A percentile compares a stretch with the other conserved stretches of the same genome.
Evolutionary conservation across 1,139 yeast species (phyloP).

Genomic region (Trichomonascaceae sp.): DNA sequence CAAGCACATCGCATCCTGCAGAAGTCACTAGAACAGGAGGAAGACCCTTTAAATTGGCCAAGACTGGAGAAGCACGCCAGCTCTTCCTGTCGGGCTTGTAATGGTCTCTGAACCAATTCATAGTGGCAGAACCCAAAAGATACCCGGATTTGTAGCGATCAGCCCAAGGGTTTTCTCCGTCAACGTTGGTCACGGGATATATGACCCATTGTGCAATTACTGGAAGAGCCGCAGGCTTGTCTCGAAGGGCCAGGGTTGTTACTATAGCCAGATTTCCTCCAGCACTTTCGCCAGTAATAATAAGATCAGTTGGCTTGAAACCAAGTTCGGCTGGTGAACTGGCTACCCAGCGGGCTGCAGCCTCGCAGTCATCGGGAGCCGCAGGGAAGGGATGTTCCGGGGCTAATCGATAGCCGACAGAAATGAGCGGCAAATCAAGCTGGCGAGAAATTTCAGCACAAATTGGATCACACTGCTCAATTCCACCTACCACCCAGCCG

Average conservation of each 20-base stretch:
- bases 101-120: neutral
- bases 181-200: neutral
- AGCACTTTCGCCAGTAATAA: conserved; percentile 42
- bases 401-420: conserved; percentile 41
- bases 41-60: neutral
- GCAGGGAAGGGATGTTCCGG: conserved; percentile 48
- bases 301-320: conserved; percentile 34
- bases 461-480: conserved; percentile 41
- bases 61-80: neutral
- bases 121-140: neutral
- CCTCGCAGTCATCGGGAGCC: conserved; percentile 43
- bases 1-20: neutral
- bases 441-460: conserved; percentile 34
- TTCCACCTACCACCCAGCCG: conserved; percentile 41
- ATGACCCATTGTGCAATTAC: neutral
- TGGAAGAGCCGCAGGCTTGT: neutral
- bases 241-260: conserved; percentile 31
- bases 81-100: neutral
- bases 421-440: conserved; percentile 13
- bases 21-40: neutral
- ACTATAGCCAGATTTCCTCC: conserved; percentile 40
- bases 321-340: conserved; percentile 26
- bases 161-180: neutral
- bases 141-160: neutral
- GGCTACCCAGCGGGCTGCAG: conserved; percentile 26